These are phyloP conservation scores for Agaricus sinodeliciosus DNA, from an alignment of 768 basidiomycete species.

Conservation along the genomic window DNA sequence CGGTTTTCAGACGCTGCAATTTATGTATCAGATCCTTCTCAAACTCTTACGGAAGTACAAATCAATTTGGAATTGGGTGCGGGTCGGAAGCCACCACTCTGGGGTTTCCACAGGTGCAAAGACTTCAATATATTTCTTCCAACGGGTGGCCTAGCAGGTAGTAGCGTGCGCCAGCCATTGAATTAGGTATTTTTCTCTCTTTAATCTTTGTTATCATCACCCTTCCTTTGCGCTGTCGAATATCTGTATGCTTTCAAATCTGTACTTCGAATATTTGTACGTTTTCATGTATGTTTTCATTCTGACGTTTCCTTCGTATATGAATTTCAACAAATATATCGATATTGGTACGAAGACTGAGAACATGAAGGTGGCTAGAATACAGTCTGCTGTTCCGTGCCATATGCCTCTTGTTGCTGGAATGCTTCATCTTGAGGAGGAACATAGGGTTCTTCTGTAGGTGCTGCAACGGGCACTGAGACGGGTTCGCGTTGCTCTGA, in stretches of 20 bases:
- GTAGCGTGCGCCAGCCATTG: slow-evolving; percentile 30
- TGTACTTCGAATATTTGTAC: not conserved
- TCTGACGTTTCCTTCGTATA: slow-evolving; percentile 1
- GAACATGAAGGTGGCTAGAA: slow-evolving; percentile 40
- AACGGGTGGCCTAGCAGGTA: slow-evolving; percentile 41
- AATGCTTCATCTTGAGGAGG: slow-evolving; percentile 35
- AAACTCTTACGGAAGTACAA: slow-evolving; percentile 31
- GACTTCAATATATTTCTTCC: slow-evolving; percentile 36
- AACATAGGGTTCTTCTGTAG: slow-evolving; percentile 44
- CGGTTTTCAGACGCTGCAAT: slow-evolving; percentile 33
- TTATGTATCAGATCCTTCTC: slow-evolving; percentile 62
- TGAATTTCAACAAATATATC: not conserved
- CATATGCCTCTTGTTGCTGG: slow-evolving; percentile 33
- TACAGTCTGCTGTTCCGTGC: slow-evolving; percentile 36
- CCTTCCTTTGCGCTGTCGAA: not conserved
- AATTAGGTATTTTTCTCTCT: not conserved
- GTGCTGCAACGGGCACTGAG: slow-evolving; percentile 41
- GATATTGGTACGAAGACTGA: not conserved
- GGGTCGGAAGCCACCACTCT: slow-evolving; percentile 19
- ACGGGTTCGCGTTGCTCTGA: slow-evolving; percentile 82
- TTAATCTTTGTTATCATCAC: not conserved
- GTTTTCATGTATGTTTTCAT: not conserved
- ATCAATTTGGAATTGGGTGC: slow-evolving; percentile 28
- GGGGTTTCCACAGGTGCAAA: slow-evolving; percentile 20
- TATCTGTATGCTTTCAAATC: no score